Conservation (phyloP, 1,284 basidiomycete genomes). For the Microbotryum saponariae region DNA sequence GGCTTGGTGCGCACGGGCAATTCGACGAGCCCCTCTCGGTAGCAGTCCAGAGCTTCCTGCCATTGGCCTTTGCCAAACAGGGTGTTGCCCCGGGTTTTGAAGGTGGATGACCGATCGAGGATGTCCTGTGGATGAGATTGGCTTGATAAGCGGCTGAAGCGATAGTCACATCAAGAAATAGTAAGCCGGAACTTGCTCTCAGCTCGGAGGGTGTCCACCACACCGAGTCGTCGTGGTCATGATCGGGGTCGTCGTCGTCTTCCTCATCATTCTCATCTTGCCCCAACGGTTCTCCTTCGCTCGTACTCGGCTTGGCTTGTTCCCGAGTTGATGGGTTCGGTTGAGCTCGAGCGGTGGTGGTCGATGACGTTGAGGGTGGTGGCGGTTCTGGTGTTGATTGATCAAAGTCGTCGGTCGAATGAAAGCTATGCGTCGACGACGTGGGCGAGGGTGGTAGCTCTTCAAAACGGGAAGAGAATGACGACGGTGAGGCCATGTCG, state of each 20-base stretch:
- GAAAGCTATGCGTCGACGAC: neutral
- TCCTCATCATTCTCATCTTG: neutral
- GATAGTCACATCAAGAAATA: neutral
- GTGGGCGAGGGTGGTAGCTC: conserved; percentile 3
- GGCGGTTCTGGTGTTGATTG: neutral
- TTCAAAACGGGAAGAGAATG: neutral
- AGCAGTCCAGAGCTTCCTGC: conserved; percentile 23
- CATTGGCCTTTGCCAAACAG: conserved; percentile 22
- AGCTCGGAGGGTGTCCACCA: conserved; percentile 22
- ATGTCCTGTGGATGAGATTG: conserved; percentile 21
- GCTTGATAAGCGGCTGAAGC: neutral
- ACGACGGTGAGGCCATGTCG: neutral
- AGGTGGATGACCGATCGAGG: conserved; percentile 2
- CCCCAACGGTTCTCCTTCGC: neutral
- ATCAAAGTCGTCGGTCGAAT: neutral
- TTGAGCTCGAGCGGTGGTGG: too few relatives aligned
- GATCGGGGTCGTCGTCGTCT: neutral
- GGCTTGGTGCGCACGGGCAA: conserved; percentile 14
- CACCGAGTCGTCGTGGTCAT: neutral
- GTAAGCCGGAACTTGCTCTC: neutral
- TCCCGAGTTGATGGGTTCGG: too few relatives aligned
- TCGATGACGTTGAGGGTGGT: too few relatives aligned
- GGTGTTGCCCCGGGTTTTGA: conserved; percentile 22
- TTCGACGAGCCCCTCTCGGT: conserved; percentile 22
- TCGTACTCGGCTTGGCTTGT: too few relatives aligned